A percentile compares a stretch with the other conserved stretches of the same genome.
Conservation (phyloP, 345 rosid genomes). For the Boechera retrofracta region DNA sequence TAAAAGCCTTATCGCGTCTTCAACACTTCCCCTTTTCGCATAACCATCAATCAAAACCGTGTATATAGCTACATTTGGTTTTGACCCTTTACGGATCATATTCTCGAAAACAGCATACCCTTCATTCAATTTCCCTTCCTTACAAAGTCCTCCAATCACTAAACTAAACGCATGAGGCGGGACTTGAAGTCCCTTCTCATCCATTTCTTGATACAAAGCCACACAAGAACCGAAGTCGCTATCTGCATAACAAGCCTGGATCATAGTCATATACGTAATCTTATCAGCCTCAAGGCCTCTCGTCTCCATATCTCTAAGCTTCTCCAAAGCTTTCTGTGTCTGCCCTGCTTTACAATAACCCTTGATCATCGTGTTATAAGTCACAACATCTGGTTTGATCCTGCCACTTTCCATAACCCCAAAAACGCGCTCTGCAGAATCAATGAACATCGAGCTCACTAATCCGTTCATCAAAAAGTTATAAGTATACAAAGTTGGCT, state of each 20-base stretch:
- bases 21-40: slow-evolving; percentile 70
- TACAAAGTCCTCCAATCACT: slow-evolving; percentile 87
- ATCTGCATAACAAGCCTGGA: slow-evolving; percentile 76
- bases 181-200: slow-evolving; percentile 71
- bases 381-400: slow-evolving; percentile 70
- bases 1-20: slow-evolving; percentile 70
- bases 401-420: slow-evolving; percentile 78
- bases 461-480: slow-evolving; percentile 79
- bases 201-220: slow-evolving; percentile 81
- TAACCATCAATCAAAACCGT: slow-evolving; percentile 80
- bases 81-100: slow-evolving; percentile 64
- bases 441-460: slow-evolving; percentile 69
- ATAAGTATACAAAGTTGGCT: slow-evolving; percentile 75
- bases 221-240: slow-evolving; percentile 72
- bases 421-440: slow-evolving; percentile 77
- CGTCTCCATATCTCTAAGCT: slow-evolving; percentile 69
- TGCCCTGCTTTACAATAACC: slow-evolving; percentile 79
- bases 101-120: slow-evolving; percentile 68
- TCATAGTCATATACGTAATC: slow-evolving; percentile 83
- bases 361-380: slow-evolving; percentile 83
- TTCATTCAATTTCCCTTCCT: slow-evolving; percentile 70
- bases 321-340: slow-evolving; percentile 67
- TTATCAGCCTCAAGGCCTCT: slow-evolving; percentile 72
- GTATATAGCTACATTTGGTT: slow-evolving; percentile 77
- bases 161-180: slow-evolving; percentile 77